phyloP scores from a whole-genome alignment of 768 basidiomycete species.

The Dioszegia aurantiaca region DNA sequence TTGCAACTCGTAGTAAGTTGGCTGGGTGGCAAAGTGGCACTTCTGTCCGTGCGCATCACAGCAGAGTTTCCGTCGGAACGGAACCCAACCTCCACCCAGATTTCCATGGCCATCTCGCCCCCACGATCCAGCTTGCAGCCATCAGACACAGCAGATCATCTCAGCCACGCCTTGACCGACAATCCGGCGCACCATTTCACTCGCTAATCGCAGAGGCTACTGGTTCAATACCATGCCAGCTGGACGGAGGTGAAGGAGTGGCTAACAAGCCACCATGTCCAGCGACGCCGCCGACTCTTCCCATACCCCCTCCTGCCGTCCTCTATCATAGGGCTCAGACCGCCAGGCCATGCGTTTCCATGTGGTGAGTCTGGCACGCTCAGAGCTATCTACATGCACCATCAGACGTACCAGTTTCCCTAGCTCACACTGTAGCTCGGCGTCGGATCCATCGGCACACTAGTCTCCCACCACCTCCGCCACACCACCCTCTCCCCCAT shows the following conservation, averaged over 20 bases:
- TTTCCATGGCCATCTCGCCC: no score
- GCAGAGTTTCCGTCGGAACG: background rate
- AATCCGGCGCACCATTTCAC: no score
- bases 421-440: constrained; percentile 57
- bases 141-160: no score
- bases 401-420: no score
- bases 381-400: background rate
- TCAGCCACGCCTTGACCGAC: no score
- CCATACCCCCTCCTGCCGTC: background rate
- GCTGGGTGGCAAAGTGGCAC: background rate
- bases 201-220: no score
- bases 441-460: constrained; percentile 75
- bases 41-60: background rate
- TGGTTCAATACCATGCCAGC: no score
- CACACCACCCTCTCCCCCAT: constrained; percentile 55
- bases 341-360: constrained; percentile 39
- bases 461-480: constrained; percentile 77
- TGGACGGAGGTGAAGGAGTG: constrained; percentile 4
- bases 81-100: no score
- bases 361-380: constrained; percentile 36
- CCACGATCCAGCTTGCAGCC: no score
- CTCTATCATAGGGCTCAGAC: background rate
- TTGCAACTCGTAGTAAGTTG: background rate
- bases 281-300: background rate
- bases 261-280: background rate